Evolutionary conservation across 129 eudicot genomes (phyloP).

Genomic region (Chrysanthemum seticuspe): DNA sequence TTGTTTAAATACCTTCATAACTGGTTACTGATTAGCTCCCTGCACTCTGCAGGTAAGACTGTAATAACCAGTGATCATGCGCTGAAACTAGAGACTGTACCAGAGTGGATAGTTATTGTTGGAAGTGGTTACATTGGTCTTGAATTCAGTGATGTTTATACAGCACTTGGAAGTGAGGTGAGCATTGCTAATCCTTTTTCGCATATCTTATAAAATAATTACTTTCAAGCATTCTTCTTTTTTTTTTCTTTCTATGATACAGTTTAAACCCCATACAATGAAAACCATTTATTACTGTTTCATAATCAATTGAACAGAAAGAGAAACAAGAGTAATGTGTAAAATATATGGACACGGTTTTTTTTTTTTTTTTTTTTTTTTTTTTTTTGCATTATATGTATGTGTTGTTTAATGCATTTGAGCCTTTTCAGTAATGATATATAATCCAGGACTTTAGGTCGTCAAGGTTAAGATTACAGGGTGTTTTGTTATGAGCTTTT

Average conservation of each 20-base stretch:
- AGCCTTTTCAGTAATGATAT: background rate
- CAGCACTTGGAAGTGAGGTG: slow-evolving; percentile 99
- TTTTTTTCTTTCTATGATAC: background rate
- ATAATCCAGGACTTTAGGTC: no score
- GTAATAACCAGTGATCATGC: slow-evolving; percentile 95
- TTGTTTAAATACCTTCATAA: slow-evolving; percentile 11
- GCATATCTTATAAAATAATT: background rate
- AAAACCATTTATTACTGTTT: background rate
- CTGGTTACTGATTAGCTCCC: slow-evolving; percentile 21
- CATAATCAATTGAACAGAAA: slow-evolving; percentile 8
- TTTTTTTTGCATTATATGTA: slow-evolving; percentile 6
- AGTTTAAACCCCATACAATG: slow-evolving; percentile 6
- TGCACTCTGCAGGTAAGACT: slow-evolving; percentile 83
- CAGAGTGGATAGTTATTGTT: slow-evolving; percentile 96
- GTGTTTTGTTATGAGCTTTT: no score
- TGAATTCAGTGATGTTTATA: slow-evolving; percentile 98
- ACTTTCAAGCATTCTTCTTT: slow-evolving; percentile 9
- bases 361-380: background rate
- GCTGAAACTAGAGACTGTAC: slow-evolving; percentile 81
- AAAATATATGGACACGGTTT: background rate
- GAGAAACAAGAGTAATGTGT: slow-evolving; percentile 9
- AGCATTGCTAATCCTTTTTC: slow-evolving; percentile 18
- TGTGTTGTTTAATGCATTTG: background rate
- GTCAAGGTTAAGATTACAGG: no score
- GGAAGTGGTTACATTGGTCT: slow-evolving; percentile 99